Evolutionary conservation across 2,329 filamentous ascomycete genomes (phyloP), one percentile per base, ranked within the genome.

Genomic region (Aspergillus quadricinctus): DNA sequence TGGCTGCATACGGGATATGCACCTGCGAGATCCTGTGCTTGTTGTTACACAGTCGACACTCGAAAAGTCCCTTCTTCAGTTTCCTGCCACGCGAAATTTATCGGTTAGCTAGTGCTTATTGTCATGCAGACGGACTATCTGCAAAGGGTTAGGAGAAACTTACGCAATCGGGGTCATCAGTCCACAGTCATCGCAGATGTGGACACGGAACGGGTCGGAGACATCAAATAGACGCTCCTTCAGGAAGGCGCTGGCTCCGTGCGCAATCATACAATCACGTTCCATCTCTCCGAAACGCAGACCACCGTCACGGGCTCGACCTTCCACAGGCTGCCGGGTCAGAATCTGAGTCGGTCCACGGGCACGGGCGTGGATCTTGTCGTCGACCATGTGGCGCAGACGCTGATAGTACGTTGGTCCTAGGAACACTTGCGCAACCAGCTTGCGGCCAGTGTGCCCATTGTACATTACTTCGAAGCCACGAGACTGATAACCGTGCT

Each of bases 191-290:
- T 99, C 94, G 79, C 94, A 99, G 69, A 99, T 89, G 76, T 99
- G 94, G 57, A 99, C 94, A 75, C 92, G 84, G 83, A 97, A 99
- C 40, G 94, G 93, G 79, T 99, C 94, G 53, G 91, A 96, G 51
- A 99, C 94, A 73, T 97, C 93, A 69, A 99, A 97, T 57, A 99
- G 78, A 69, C 94, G 86, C 81, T 99, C 94, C 79, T 99, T 99
- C 71, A 99, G 78, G 83, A 99, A 99, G 1, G 92, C 88, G 54
- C 91, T 93, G 3, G 95, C 94, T 72, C 94, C 94, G 74, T 99
- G 95, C n/a, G 95, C 92, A 80, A 99, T 99, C 94, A 99, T 99
- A 75, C 94, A 99, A 85, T 99, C 95, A 80, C 95, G 93, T 78
- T 99, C 95, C 94, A 99, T 99, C 82, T 99, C 94, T 87, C 94